These are phyloP conservation scores for Vanderwaltozyma yarrowii DNA, from an alignment of 805 yeast species.

Conservation along the genomic window DNA sequence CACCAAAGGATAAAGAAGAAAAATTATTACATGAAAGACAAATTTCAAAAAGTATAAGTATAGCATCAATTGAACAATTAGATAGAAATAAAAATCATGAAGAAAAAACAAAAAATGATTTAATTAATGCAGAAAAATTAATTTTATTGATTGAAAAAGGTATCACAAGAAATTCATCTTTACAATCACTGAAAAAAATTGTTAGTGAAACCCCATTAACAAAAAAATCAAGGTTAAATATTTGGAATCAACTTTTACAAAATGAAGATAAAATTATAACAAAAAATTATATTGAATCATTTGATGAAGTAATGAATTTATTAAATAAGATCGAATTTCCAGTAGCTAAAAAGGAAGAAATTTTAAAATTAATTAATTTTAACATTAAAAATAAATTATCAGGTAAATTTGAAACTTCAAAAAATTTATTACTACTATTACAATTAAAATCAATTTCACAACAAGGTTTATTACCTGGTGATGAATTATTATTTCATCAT, in stretches of 20 bases:
- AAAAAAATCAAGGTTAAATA: conserved; percentile 12
- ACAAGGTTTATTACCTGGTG: conserved; percentile 29
- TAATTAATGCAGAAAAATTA: conserved; percentile 20
- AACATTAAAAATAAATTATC: conserved; percentile 13
- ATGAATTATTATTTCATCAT: conserved; percentile 28
- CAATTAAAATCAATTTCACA: conserved; percentile 30
- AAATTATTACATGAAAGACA: conserved; percentile 46
- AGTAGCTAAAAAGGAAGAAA: conserved; percentile 23
- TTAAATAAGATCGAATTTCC: conserved; percentile 25
- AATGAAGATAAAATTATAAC: conserved; percentile 17
- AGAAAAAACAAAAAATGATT: conserved; percentile 17
- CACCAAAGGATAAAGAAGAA: conserved; percentile 51
- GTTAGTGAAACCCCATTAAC: conserved; percentile 26
- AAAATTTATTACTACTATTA: conserved; percentile 22
- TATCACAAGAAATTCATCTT: conserved; percentile 25
- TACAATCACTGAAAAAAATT: conserved; percentile 16
- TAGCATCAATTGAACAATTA: conserved; percentile 27
- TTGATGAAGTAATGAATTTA: conserved; percentile 29
- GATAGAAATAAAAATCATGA: conserved; percentile 22
- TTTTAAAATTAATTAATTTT: conserved; percentile 12
- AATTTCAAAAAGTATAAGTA: conserved; percentile 33
- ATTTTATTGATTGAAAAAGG: conserved; percentile 23
- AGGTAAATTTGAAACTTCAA: conserved; percentile 9
- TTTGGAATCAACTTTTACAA: conserved; percentile 20
- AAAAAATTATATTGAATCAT: conserved; percentile 28